Percentiles rank a stretch among this genome's conserved stretches.
These are phyloP conservation scores for Neopestalotiopsis clavispora DNA, from an alignment of 2,329 filamentous ascomycete genomes.

Conservation along the genomic window DNA sequence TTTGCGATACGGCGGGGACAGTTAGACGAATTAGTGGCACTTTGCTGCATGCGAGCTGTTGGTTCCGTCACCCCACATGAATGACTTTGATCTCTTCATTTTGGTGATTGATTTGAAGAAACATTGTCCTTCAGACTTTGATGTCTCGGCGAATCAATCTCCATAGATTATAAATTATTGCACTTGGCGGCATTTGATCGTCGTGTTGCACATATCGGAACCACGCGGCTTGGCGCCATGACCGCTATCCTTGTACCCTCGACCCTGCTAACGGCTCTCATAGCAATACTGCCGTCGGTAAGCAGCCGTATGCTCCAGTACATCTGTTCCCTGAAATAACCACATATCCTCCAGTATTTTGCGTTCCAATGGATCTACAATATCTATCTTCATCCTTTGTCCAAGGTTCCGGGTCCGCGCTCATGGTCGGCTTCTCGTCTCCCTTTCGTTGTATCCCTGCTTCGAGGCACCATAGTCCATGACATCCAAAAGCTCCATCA, in stretches of 20 bases:
- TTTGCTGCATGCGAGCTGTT: too few species aligned
- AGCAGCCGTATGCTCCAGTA: background rate
- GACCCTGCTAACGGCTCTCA: background rate
- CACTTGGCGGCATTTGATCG: background rate
- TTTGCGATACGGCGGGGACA: too few species aligned
- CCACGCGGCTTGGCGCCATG: background rate
- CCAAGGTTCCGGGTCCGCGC: constrained; percentile 30
- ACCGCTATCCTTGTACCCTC: background rate
- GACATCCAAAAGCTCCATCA: constrained; percentile 49
- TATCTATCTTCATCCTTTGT: constrained; percentile 24
- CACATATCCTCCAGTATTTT: background rate
- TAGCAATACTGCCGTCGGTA: background rate
- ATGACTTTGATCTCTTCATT: too few species aligned
- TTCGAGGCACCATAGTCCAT: constrained; percentile 43
- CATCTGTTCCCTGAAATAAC: background rate
- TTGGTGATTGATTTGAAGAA: too few species aligned
- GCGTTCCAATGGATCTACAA: background rate
- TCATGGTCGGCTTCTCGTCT: constrained; percentile 39
- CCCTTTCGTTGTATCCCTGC: constrained; percentile 46
- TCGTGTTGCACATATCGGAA: background rate
- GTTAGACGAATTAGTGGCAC: too few species aligned
- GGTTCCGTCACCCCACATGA: too few species aligned
- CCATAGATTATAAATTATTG: background rate
- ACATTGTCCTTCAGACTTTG: too few species aligned
- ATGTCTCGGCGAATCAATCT: background rate